phyloP scores from a whole-genome alignment of 1,139 yeast genomes.

The Saccharomyces hybrid region DNA sequence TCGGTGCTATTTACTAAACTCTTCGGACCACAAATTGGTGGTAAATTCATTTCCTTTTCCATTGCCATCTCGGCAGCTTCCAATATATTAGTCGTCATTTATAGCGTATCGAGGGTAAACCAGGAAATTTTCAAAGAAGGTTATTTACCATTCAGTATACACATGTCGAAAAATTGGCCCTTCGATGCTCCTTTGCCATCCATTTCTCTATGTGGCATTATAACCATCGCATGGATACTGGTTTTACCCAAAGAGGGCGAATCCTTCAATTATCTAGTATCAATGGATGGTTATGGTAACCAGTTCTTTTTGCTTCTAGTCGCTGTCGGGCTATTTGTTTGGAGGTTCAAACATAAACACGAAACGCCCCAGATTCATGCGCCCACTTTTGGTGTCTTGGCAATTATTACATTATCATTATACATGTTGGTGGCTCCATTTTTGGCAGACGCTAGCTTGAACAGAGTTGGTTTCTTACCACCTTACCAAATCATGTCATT shows the following conservation, averaged over 20 bases:
- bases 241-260: slow-evolving; percentile 45
- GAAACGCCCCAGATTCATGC: slow-evolving; percentile 45
- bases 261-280: slow-evolving; percentile 49
- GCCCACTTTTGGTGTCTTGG: slow-evolving; percentile 38
- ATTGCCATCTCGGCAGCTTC: slow-evolving; percentile 57
- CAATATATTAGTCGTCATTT: slow-evolving; percentile 54
- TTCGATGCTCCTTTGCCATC: slow-evolving; percentile 50
- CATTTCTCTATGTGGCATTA: slow-evolving; percentile 28
- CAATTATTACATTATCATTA: slow-evolving; percentile 37
- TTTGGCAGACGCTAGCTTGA: slow-evolving; percentile 35
- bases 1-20: slow-evolving; percentile 50
- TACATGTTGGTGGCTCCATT: slow-evolving; percentile 46
- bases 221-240: slow-evolving; percentile 36
- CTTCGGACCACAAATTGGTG: slow-evolving; percentile 47
- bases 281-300: slow-evolving; percentile 51
- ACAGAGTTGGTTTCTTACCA: slow-evolving; percentile 44
- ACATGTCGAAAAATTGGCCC: slow-evolving; percentile 52
- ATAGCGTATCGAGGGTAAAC: slow-evolving; percentile 52
- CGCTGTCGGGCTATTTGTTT: slow-evolving; percentile 46
- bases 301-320: slow-evolving; percentile 44
- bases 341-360: slow-evolving; percentile 41
- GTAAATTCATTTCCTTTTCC: slow-evolving; percentile 46
- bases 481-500: slow-evolving; percentile 43
- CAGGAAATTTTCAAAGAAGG: slow-evolving; percentile 63
- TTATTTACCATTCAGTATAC: slow-evolving; percentile 44